Evolutionary conservation across 768 basidiomycete species (phyloP), one percentile per base, ranked within the genome.

Genomic region (Tulasnella sp.): DNA sequence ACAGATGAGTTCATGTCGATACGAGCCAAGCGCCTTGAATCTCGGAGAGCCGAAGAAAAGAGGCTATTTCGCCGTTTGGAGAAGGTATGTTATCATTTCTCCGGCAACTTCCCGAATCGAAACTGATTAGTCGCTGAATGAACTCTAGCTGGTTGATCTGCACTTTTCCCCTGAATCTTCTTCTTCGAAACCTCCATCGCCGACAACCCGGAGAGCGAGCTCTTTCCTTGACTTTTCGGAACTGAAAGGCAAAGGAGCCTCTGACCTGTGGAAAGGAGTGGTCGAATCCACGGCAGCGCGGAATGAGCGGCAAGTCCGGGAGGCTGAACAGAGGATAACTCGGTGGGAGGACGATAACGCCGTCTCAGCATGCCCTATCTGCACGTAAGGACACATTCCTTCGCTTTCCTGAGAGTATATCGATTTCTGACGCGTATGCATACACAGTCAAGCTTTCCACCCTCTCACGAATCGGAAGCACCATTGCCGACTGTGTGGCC

Each of bases 381-480:
- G 96, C 86, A 79, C 77, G 94, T 92, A 79, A 79, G 87, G 81
- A 16, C 6, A 40, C 44, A 22, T 39, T 41, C 42, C 0, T 52
- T 26, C 47, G 14, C 9, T 19, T 22, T 52, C 47, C 19, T 22
- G 26, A 6, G 47, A 9, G 19, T 52, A 44, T 17, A 44, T n/a
- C 16, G 42, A 16, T 52, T 19, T 35, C 42, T 11, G 47, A 22
- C 29, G 37, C 62, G 39, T n/a, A 7, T 74, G 9, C 12, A 37
- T 66, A 6, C 26, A 87, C 87, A 75, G 84, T 86, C 66, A 81
- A 1, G 86, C 90, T 1, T 98, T 98, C 78, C 91, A 95, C 77
- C 87, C 92, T 0, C 81, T 98, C 2, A 92, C 94, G 0, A 96
- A 94, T 76, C 88, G 96, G 16, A 96, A 96, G 81, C 96, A 98